Evolutionary conservation across 2,329 filamentous ascomycete species (phyloP).

Genomic region (Lasiodiplodia sp.): DNA sequence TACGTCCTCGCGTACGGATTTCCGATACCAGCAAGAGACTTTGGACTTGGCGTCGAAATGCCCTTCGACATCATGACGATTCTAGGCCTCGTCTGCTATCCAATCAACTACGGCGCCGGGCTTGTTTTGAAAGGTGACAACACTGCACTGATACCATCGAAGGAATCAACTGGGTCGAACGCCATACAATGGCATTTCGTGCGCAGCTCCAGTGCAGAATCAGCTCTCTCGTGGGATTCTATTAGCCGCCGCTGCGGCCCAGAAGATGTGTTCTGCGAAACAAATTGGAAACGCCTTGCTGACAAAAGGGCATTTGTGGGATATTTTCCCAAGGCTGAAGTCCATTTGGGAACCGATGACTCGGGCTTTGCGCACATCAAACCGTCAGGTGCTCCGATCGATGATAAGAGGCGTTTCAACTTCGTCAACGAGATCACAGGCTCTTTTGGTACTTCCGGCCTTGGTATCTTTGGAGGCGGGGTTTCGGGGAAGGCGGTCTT

Average conservation of each 20-base stretch:
- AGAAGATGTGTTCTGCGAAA: not conserved
- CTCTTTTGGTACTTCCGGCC: not conserved
- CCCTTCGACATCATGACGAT: slow-evolving; percentile 2
- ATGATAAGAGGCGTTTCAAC: not conserved
- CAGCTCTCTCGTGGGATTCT: not conserved
- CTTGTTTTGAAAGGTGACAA: not conserved
- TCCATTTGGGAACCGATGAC: not conserved
- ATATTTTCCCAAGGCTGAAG: not conserved
- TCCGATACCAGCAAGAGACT: not conserved
- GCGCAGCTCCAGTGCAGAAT: not conserved
- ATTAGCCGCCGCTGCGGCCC: not conserved
- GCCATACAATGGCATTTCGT: not conserved
- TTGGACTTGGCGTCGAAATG: not conserved
- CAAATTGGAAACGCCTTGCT: not conserved
- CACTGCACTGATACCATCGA: not conserved
- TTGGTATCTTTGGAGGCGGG: not conserved
- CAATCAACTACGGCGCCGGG: not conserved
- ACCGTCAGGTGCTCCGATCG: not conserved
- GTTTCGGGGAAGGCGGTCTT: not conserved
- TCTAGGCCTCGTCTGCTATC: not conserved
- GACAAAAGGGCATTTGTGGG: not conserved
- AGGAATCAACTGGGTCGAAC: not conserved
- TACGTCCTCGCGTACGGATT: not conserved
- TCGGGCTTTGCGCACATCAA: not conserved
- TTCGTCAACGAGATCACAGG: not conserved